These are phyloP conservation scores for Thecamonas trahens DNA, from an alignment of 78 protist genomes.

Conservation along the genomic window DNA sequence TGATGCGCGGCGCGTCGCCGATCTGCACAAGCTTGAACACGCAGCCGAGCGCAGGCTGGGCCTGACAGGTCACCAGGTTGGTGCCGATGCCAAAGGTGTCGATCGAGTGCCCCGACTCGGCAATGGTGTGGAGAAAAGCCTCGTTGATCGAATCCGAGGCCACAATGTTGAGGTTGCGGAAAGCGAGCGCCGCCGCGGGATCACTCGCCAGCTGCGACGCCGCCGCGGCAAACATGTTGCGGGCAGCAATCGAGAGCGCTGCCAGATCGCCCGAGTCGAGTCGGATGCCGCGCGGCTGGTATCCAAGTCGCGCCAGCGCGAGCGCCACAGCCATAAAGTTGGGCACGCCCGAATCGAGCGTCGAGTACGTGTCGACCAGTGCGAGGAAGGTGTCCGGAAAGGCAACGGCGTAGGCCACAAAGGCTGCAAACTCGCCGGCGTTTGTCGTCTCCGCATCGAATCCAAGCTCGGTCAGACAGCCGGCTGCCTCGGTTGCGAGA, in stretches of 20 bases:
- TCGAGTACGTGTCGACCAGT: conserved; percentile 86
- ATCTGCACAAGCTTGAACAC: conserved; percentile 86
- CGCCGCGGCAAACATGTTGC: conserved; percentile 28
- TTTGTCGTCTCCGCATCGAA: conserved; percentile 31
- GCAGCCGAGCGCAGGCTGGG: conserved; percentile 90
- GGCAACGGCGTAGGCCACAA: conserved; percentile 81
- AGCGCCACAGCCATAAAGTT: conserved; percentile 78
- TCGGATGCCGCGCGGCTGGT: conserved; percentile 70
- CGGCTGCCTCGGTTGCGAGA: no score
- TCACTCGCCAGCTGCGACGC: conserved; percentile 5
- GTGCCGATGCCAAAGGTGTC: conserved; percentile 90
- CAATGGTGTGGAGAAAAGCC: conserved; percentile 43
- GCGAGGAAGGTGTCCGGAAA: conserved; percentile 82
- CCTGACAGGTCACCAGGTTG: conserved; percentile 76
- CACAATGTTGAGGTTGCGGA: conserved; percentile 53
- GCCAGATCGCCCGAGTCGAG: conserved; percentile 89
- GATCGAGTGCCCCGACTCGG: conserved; percentile 60
- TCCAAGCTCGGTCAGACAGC: no score
- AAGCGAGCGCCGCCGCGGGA: conserved; percentile 10
- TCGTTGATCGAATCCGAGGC: conserved; percentile 85
- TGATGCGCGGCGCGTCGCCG: conserved; percentile 70
- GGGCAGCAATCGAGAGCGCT: conserved; percentile 43
- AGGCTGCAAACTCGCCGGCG: conserved; percentile 83
- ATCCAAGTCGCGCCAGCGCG: conserved; percentile 68
- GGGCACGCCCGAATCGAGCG: conserved; percentile 69